These are phyloP conservation scores for Trichosporon faecale DNA, from an alignment of 1,284 basidiomycete genomes.

Conservation along the genomic window DNA sequence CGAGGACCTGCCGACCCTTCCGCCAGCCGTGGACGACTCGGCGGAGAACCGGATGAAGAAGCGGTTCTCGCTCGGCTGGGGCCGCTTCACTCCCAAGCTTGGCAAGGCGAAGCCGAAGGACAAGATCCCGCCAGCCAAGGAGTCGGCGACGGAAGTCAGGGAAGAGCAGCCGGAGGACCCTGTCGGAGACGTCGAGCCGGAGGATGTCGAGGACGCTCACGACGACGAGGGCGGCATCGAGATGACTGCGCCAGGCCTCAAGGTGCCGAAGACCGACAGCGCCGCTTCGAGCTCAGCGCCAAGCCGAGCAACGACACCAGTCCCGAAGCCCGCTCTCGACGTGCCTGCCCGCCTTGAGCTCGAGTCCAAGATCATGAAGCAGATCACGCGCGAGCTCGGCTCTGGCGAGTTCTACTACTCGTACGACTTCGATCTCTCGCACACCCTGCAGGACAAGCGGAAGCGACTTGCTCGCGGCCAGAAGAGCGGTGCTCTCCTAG, in stretches of 20 bases:
- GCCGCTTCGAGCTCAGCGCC: not conserved
- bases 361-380: constrained; percentile 50
- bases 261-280: not conserved
- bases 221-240: not conserved
- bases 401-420: constrained; percentile 53
- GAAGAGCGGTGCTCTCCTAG: constrained; percentile 29
- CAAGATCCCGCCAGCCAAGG: constrained; percentile 9
- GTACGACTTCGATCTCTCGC: constrained; percentile 57
- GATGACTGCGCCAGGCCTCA: not conserved
- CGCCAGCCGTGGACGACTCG: constrained; percentile 13
- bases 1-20: constrained; percentile 28
- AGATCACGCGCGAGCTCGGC: constrained; percentile 46
- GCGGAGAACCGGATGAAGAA: constrained; percentile 25
- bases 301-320: not conserved
- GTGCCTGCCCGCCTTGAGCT: constrained; percentile 47
- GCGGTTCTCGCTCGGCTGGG: constrained; percentile 32
- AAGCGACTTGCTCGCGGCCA: constrained; percentile 35
- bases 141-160: constrained; percentile 6
- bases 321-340: constrained; percentile 14
- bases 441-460: constrained; percentile 54
- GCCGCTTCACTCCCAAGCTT: constrained; percentile 35
- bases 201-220: not conserved
- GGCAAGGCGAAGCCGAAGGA: constrained; percentile 16
- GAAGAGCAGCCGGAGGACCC: constrained; percentile 15
- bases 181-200: not conserved